phyloP scores from a whole-genome alignment of 2,329 filamentous ascomycete species.

The Claviceps cyperi region DNA sequence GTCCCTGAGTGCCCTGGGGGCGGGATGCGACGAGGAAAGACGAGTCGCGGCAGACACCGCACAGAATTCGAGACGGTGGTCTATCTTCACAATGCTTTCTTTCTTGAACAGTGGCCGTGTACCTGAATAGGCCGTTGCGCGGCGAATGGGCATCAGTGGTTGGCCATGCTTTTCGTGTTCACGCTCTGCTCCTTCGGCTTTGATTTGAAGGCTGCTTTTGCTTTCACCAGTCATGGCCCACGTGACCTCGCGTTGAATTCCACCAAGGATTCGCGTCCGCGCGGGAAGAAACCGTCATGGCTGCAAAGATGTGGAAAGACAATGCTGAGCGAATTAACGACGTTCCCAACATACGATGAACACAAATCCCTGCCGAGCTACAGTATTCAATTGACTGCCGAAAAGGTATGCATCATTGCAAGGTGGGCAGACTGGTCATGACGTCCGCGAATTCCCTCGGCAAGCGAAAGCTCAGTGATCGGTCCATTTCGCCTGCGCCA shows the following conservation, averaged over 20 bases:
- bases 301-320: too few species aligned
- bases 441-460: conserved; percentile 9
- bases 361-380: too few species aligned
- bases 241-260: conserved; percentile 1
- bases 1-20: not conserved
- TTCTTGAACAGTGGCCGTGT: not conserved
- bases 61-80: not conserved
- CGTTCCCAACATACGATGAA: too few species aligned
- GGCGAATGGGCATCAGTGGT: not conserved
- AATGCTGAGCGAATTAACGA: too few species aligned
- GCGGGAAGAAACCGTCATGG: too few species aligned
- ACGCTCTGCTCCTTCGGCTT: not conserved
- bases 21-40: not conserved
- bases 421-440: conserved; percentile 10
- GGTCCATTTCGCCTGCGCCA: conserved; percentile 37
- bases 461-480: conserved; percentile 25
- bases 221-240: not conserved
- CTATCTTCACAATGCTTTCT: too few species aligned
- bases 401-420: not conserved
- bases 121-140: not conserved
- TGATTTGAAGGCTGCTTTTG: not conserved
- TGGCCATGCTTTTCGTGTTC: not conserved
- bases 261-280: not conserved
- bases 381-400: too few species aligned
- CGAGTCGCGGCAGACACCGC: not conserved